A percentile compares a stretch with the other conserved stretches of the same genome.
These are phyloP conservation scores for Sergeia podlipaevii DNA, from an alignment of 208 protist genomes.

Conservation along the genomic window DNA sequence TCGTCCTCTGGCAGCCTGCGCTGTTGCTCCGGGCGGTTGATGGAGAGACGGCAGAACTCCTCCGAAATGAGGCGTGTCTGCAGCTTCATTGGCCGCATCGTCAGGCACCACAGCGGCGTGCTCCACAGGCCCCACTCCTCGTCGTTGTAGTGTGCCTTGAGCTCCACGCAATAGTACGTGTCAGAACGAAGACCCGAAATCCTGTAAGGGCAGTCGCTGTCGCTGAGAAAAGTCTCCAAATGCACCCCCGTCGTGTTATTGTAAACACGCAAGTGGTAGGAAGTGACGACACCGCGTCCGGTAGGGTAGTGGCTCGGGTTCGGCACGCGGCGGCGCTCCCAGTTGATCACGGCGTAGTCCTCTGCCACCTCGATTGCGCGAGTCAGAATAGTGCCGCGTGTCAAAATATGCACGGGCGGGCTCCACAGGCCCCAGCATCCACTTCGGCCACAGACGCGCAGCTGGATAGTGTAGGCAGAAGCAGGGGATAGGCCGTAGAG, in stretches of 20 bases:
- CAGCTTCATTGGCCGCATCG: conserved; percentile 86
- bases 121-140: conserved; percentile 93
- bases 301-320: conserved; percentile 84
- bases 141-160: conserved; percentile 93
- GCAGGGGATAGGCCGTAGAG: conserved; percentile 80
- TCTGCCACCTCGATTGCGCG: conserved; percentile 87
- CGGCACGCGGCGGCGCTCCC: conserved; percentile 76
- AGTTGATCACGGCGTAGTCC: conserved; percentile 82
- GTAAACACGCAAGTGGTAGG: conserved; percentile 90
- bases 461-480: conserved; percentile 86
- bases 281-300: conserved; percentile 78
- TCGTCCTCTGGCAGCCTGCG: conserved; percentile 85
- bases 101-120: conserved; percentile 86
- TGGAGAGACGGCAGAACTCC: conserved; percentile 78
- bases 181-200: conserved; percentile 78
- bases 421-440: conserved; percentile 90
- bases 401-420: conserved; percentile 75
- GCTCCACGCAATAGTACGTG: conserved; percentile 89
- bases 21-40: conserved; percentile 63
- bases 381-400: conserved; percentile 80
- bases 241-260: conserved; percentile 63
- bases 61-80: conserved; percentile 88
- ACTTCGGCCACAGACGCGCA: conserved; percentile 76
- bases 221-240: conserved; percentile 82
- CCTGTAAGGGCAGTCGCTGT: conserved; percentile 87